Base-by-base conservation (phyloP, 495 filamentous ascomycete genomes). In the Xylaria scruposa region DNA sequence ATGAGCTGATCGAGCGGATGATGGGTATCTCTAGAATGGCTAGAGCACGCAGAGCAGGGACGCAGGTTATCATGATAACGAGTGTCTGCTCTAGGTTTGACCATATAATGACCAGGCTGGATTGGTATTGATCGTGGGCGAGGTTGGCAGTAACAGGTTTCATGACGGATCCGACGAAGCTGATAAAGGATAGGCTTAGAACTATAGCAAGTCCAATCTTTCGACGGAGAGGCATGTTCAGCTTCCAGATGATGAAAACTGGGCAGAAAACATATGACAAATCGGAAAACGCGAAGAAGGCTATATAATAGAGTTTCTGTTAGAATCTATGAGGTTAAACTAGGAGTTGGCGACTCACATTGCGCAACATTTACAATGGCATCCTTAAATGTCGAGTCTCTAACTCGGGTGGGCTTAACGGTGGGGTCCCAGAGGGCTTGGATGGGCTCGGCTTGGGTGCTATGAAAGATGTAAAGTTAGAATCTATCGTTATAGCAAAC, bases 361-460 rank as follows among this genome's bases (percentile, higher is more conserved):
- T 56, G 51, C 51, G 21, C 51, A n/a, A 49, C 46, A 49, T 49
- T n/a, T 8, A 49, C 46, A n/a, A 49, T 49, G 46, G n/a, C n/a
- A 19, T 49, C 17, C 17, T 49, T 46, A 46, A 49, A 49, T 19
- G 3, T 4, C 5, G 46, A 46, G 5, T 49, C 46, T n/a, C 46
- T 49, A 4, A n/a, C 19, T 49, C 19, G 17, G 19, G 46, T 49
- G 15, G 46, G 46, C 19, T 0, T n/a, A 5, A 49, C 46, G 19
- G 46, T n/a, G 17, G 46, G 46, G 5, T 49, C 46, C 46, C 46
- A 49, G 17, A 49, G 19, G 7, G 46, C 46, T 49, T 49, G 46
- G 17, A 49, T 49, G 19, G 46, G 46, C 19, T 19, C 17, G 5
- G 46, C 46, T 49, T 49, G 46, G 5, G 46, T 49, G 42, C 15